These are phyloP conservation scores for Phylloporus sp. DNA, from an alignment of 768 basidiomycete genomes.

Conservation along the genomic window DNA sequence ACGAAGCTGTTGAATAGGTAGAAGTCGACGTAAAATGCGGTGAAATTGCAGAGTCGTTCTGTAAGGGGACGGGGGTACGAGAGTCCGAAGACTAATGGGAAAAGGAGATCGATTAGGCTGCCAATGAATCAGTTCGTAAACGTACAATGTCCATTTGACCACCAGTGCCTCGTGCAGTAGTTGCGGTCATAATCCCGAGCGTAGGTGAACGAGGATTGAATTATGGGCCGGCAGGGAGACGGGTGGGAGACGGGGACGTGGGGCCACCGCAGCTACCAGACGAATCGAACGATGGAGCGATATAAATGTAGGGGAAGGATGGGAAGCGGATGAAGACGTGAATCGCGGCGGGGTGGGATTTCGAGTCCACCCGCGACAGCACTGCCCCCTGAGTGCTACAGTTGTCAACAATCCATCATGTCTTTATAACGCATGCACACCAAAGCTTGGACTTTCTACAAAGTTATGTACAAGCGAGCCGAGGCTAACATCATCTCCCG, in stretches of 20 bases:
- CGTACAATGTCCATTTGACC: conserved; percentile 19
- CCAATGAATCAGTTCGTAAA: not conserved
- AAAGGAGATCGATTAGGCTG: conserved; percentile 12
- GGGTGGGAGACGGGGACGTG: conserved; percentile 6
- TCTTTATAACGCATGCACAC: not conserved
- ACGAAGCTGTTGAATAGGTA: not conserved
- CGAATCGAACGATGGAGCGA: not conserved
- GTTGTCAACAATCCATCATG: not conserved
- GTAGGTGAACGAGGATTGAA: not conserved
- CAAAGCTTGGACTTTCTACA: not conserved
- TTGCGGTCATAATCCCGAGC: conserved; percentile 17
- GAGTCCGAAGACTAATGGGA: conserved; percentile 9
- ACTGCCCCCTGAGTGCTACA: not conserved
- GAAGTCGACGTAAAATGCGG: conserved; percentile 11
- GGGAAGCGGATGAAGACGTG: not conserved
- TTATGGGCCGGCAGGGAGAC: not conserved
- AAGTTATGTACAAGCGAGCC: not conserved
- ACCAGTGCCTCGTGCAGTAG: conserved; percentile 8
- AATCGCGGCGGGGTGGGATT: conserved; percentile 12
- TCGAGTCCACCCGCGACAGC: conserved; percentile 2
- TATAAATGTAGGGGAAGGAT: not conserved
- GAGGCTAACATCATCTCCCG: not conserved
- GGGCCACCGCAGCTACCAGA: conserved; percentile 4
- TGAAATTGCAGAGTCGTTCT: conserved; percentile 4
- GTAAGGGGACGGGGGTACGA: conserved; percentile 2